Evolutionary conservation across 495 filamentous ascomycete species (phyloP).

Genomic region (Cryomyces antarcticus): DNA sequence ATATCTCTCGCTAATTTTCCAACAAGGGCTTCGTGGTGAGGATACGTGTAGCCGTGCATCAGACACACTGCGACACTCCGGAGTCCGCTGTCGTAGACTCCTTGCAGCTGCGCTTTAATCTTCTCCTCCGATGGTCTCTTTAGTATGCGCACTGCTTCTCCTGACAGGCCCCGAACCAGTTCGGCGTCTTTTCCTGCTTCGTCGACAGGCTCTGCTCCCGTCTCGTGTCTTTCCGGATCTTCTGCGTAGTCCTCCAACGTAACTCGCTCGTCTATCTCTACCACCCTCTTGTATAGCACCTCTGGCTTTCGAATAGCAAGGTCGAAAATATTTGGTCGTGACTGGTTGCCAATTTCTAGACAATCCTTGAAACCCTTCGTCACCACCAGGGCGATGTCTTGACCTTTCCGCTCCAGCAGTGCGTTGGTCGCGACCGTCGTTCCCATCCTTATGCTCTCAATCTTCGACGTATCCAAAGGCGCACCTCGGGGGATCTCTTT

Average conservation of each 20-base stretch:
- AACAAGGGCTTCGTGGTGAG: slow-evolving; percentile 49
- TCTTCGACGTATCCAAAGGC: slow-evolving; percentile 63
- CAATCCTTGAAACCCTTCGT: slow-evolving; percentile 90
- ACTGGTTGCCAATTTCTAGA: slow-evolving; percentile 41
- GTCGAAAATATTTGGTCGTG: slow-evolving; percentile 26
- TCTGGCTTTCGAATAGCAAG: slow-evolving; percentile 26
- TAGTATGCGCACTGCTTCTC: slow-evolving; percentile 50
- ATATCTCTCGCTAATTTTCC: slow-evolving; percentile 47
- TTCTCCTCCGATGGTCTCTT: slow-evolving; percentile 30
- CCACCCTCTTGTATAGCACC: slow-evolving; percentile 24
- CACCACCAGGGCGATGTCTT: slow-evolving; percentile 74
- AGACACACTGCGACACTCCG: slow-evolving; percentile 56
- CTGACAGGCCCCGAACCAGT: slow-evolving; percentile 43
- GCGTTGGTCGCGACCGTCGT: slow-evolving; percentile 28
- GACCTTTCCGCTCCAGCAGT: slow-evolving; percentile 85
- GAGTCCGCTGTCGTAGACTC: slow-evolving; percentile 40
- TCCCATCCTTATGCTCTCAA: slow-evolving; percentile 35
- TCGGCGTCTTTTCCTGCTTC: slow-evolving; percentile 27
- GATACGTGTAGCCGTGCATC: slow-evolving; percentile 69
- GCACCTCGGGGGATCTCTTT: slow-evolving; percentile 60
- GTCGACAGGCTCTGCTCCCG: slow-evolving; percentile 26
- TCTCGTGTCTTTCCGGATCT: slow-evolving; percentile 41
- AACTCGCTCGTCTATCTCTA: slow-evolving; percentile 26
- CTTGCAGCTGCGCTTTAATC: slow-evolving; percentile 33
- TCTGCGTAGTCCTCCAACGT: slow-evolving; percentile 75